Conservation (phyloP, 306 rosid species). For the Neltuma alba region DNA sequence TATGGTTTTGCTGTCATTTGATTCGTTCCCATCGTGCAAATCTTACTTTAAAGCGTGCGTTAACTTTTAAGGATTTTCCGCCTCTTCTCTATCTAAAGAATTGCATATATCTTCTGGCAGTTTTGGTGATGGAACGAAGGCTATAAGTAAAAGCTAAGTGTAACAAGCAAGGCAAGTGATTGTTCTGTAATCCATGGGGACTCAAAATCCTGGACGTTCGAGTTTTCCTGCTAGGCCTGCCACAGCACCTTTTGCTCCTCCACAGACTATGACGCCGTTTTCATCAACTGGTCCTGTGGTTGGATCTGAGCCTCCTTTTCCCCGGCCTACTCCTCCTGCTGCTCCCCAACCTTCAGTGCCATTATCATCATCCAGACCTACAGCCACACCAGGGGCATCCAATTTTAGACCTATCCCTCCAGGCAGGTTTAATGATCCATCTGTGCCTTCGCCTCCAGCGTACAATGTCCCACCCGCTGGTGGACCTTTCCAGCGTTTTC, state of each 20-base stretch:
- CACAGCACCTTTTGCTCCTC: conserved; percentile 47
- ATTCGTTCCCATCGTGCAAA: background rate
- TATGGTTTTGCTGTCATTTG: background rate
- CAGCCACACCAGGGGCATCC: conserved; percentile 55
- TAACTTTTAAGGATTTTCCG: background rate
- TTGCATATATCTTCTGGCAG: conserved; percentile 29
- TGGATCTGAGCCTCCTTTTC: conserved; percentile 56
- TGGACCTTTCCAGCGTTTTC: conserved; percentile 62
- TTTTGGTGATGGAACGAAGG: conserved; percentile 33
- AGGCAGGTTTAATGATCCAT: conserved; percentile 75
- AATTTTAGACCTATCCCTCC: conserved; percentile 69
- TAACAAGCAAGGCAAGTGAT: background rate
- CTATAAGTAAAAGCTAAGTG: conserved; percentile 11
- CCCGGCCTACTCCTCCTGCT: conserved; percentile 54
- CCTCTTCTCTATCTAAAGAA: background rate
- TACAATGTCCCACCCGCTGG: conserved; percentile 51
- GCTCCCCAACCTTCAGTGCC: conserved; percentile 52
- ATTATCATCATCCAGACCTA: conserved; percentile 52
- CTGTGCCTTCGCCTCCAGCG: conserved; percentile 69
- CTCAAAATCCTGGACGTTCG: conserved; percentile 81
- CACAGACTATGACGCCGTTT: conserved; percentile 34
- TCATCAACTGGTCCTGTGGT: conserved; percentile 71
- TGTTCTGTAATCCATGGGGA: conserved; percentile 61
- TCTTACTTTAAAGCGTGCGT: background rate
- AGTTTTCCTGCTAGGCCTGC: conserved; percentile 70